Base-by-base conservation (phyloP, 2,329 filamentous ascomycete genomes). In the Aspergillus novofumigatus region DNA sequence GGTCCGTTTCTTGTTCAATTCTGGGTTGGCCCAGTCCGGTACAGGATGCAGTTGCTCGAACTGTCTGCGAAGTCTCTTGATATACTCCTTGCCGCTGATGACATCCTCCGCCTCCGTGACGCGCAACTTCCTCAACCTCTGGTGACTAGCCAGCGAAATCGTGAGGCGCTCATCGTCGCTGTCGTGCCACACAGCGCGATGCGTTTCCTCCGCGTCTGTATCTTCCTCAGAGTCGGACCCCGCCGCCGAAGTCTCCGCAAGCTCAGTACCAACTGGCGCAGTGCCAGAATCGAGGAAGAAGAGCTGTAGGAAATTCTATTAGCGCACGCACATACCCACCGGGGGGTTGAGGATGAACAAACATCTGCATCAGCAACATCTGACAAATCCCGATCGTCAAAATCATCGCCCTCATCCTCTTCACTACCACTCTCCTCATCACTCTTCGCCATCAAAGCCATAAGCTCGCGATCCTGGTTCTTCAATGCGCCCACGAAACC, bases 101-200 rank as follows among this genome's bases (percentile, higher is more conserved):
- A 96, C 72, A 72, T 99, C 94, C 68, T 99, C 94, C 1, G 83
- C 84, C 69, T 93, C 91, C 2, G 86, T 87, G 52, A 86, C 80
- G 59, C 94, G 84, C 60, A 99, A 80, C 75, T 97, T 97, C 63
- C 92, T 85, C 69, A 97, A 74, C 62, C 90, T 84, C 50, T 86
- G 84, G 48, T 88, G 86, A 26, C 85, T 83, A 3, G 91, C 89
- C 42, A 99, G 81, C 14, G 93, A 97, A 51, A 99, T 83, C 6
- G 86, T 84, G 60, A 97, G 78, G 54, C 90, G 84, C 69, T 97
- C 94, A 69, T 99, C 94, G 67, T 99, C 94, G 73, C 92, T 97
- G 72, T 99, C 94, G 65, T 92, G 86, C 94, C 94, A 99, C 23
- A 78, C 73, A 1, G 76, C 75, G 10, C 67, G 69, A n/a, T 62